Evolutionary conservation across 2,329 filamentous ascomycete species (phyloP).

Genomic region (Aspergillus sp.): DNA sequence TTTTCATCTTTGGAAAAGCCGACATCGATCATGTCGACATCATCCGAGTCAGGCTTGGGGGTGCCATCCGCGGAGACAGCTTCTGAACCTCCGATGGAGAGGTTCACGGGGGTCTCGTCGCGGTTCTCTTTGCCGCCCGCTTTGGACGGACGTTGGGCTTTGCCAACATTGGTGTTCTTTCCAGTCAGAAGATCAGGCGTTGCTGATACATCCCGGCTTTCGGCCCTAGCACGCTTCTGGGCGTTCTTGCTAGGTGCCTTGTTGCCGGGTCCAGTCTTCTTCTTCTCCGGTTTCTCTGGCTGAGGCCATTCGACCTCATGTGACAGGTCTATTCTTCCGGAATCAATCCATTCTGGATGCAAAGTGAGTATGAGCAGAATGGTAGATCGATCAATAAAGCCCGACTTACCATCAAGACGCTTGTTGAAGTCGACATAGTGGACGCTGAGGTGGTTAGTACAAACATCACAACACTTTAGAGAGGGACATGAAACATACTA

Average conservation of each 20-base stretch:
- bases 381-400: too few species aligned
- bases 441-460: conserved; percentile 54
- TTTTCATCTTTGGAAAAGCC: conserved; percentile 34
- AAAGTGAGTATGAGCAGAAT: conserved; percentile 37
- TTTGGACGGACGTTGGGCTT: conserved; percentile 53
- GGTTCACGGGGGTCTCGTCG: conserved; percentile 39
- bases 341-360: conserved; percentile 80
- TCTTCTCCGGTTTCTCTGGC: conserved; percentile 85
- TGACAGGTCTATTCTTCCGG: conserved; percentile 77
- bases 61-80: conserved; percentile 42
- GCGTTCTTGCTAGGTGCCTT: conserved; percentile 61
- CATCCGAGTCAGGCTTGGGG: conserved; percentile 41
- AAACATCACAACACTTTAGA: not conserved
- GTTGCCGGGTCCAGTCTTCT: conserved; percentile 63
- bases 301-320: conserved; percentile 96
- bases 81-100: conserved; percentile 37
- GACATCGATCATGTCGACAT: conserved; percentile 48
- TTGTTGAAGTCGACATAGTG: conserved; percentile 99
- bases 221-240: conserved; percentile 54
- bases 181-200: conserved; percentile 55
- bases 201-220: conserved; percentile 57
- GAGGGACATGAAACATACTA: conserved; percentile 62
- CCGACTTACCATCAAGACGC: conserved; percentile 58
- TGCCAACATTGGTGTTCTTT: conserved; percentile 51
- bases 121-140: conserved; percentile 63